Evolutionary conservation across 2,329 filamentous ascomycete species (phyloP), one percentile per base, ranked within the genome.

Genomic region (Microcera coccophila): DNA sequence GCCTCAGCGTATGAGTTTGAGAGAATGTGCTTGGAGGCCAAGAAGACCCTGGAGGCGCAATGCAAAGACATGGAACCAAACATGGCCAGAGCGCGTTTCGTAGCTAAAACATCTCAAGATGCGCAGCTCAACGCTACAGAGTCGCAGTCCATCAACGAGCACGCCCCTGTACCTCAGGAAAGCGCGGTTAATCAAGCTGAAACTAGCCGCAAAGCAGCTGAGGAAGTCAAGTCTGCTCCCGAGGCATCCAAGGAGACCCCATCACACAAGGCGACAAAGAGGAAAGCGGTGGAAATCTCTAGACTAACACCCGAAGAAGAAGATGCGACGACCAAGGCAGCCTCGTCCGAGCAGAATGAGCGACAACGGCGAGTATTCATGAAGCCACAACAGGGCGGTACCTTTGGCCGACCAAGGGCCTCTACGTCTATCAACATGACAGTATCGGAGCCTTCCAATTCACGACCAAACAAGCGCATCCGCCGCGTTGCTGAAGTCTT

Each of bases 401-500:
- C 29, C 17, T 10, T 8, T 3, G 22, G 21, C 21, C 3, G 21
- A 3, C 21, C 26, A 15, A 24, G 31, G 26, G 36, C 9, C 5
- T 14, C 42, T 36, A 19, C 19, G 7, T 12, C 7, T 7, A 7
- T 7, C 22, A 26, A 12, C 12, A 7, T 26, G 7, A 12, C 22
- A 15, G 18, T 7, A 14, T 33, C 34, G 14, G 24, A 29, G 21
- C 20, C 41, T 8, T 3, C 32, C 19, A 17, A 26, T 26, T 26
- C 32, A 16, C 53, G 49, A 9, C 57, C 61, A 14, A 40, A 22
- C 3, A 68, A 68, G 36, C 60, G 64, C 5, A 44, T 67, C 32
- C 61, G 62, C 11, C 60, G 58, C 36, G 60, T 60, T 32, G 66
- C 63, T 4, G 66, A 69, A 38, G 59, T 59, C 0, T 48, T 68